Conservation (phyloP, 2,329 filamentous ascomycete genomes). For the Camillea tinctor region DNA sequence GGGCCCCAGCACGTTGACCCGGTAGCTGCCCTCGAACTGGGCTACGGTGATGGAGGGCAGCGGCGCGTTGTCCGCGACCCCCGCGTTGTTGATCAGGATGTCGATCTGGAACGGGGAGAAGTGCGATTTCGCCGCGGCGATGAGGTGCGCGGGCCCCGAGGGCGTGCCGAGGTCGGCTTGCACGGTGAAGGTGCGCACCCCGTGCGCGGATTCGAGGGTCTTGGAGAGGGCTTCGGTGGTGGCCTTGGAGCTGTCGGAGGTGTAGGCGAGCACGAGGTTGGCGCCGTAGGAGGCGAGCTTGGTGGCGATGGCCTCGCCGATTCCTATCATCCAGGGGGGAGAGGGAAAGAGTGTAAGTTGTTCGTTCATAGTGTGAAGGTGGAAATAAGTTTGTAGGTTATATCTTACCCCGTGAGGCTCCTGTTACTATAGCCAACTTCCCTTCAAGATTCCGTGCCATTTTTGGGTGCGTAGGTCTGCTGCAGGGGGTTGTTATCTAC, state of each 20-base stretch:
- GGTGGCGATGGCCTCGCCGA: constrained; percentile 62
- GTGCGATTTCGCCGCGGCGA: constrained; percentile 58
- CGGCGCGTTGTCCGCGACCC: constrained; percentile 63
- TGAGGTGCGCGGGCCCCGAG: constrained; percentile 57
- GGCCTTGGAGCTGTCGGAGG: constrained; percentile 40
- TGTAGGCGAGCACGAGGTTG: constrained; percentile 70
- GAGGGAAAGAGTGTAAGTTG: not conserved
- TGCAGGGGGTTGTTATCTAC: not conserved
- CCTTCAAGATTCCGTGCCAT: constrained; percentile 55
- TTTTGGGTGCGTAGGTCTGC: constrained; percentile 10
- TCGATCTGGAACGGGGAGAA: constrained; percentile 63
- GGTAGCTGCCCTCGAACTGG: constrained; percentile 71
- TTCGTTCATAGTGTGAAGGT: not conserved
- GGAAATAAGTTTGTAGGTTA: not conserved
- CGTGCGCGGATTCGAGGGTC: constrained; percentile 55
- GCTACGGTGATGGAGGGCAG: constrained; percentile 58
- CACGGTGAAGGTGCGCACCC: constrained; percentile 59
- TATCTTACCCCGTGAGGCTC: constrained; percentile 68
- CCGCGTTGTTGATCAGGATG: constrained; percentile 87
- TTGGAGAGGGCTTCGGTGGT: constrained; percentile 61
- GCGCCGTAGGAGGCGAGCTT: constrained; percentile 72
- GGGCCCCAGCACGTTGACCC: constrained; percentile 79
- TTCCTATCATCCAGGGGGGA: constrained; percentile 52
- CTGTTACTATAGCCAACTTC: constrained; percentile 77
- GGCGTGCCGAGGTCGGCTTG: constrained; percentile 70